Evolutionary conservation across 1,139 yeast species (phyloP).

Genomic region (Magnusiomyces paraingens): DNA sequence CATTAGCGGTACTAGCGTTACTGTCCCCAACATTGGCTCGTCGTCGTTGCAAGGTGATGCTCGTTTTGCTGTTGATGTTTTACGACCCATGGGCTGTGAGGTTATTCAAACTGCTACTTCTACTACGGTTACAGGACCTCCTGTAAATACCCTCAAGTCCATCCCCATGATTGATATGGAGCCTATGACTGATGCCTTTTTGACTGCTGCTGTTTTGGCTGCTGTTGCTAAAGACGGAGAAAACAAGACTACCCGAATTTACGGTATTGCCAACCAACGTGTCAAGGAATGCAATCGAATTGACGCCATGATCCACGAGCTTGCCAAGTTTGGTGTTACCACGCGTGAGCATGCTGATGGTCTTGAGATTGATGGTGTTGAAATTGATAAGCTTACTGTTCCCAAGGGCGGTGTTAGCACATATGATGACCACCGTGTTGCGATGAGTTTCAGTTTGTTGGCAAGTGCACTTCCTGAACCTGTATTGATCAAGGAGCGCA

Average conservation of each 20-base stretch:
- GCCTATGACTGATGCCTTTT: conserved; percentile 98
- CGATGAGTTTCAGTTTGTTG: conserved; percentile 90
- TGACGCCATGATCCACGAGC: conserved; percentile 84
- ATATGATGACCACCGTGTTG: conserved; percentile 96
- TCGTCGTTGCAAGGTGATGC: conserved; percentile 96
- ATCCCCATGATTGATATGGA: conserved; percentile 87
- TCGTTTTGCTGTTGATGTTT: conserved; percentile 86
- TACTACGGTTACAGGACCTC: conserved; percentile 90
- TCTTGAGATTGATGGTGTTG: conserved; percentile 66
- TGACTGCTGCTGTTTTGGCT: conserved; percentile 95
- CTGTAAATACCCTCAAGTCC: conserved; percentile 60
- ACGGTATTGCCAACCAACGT: conserved; percentile 96
- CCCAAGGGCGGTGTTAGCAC: conserved; percentile 55
- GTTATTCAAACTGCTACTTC: conserved; percentile 77
- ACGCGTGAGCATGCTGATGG: conserved; percentile 90
- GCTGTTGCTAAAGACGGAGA: conserved; percentile 54
- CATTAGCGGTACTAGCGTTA: conserved; percentile 87
- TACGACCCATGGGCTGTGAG: conserved; percentile 90
- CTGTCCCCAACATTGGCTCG: conserved; percentile 91
- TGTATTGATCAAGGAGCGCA: conserved; percentile 74
- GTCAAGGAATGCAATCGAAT: conserved; percentile 97
- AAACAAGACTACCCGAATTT: conserved; percentile 56
- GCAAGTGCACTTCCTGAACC: conserved; percentile 47
- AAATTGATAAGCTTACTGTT: conserved; percentile 36
- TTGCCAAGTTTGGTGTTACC: conserved; percentile 82